Conservation (phyloP, 768 basidiomycete species). For the Leccinum variicolor region DNA sequence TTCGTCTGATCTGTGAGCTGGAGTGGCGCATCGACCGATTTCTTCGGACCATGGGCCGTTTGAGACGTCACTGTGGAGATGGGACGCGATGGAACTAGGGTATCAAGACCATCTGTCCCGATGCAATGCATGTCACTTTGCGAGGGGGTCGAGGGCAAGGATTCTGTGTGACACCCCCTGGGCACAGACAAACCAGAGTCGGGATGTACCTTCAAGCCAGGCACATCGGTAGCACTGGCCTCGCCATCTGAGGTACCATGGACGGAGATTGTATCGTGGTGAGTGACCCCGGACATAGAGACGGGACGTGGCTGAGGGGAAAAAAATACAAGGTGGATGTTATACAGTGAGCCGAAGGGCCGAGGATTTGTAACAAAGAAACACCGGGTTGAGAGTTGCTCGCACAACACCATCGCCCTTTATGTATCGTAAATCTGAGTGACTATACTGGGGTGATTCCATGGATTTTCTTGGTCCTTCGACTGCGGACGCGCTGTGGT, state of each 20-base stretch:
- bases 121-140: neutral
- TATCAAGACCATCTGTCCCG: slow-evolving; percentile 1
- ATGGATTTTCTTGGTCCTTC: neutral
- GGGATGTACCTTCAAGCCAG: neutral
- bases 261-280: neutral
- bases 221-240: neutral
- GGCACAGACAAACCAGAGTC: neutral
- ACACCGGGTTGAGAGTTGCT: neutral
- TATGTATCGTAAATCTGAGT: slow-evolving; percentile 5
- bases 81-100: slow-evolving; percentile 2
- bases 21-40: slow-evolving; percentile 1
- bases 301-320: neutral
- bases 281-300: slow-evolving; percentile 1
- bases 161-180: neutral
- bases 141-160: neutral
- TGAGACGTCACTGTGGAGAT: slow-evolving; percentile 2
- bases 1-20: slow-evolving; percentile 73
- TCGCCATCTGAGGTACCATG: neutral
- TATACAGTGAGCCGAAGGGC: slow-evolving; percentile 1
- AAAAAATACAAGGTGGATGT: slow-evolving; percentile 2
- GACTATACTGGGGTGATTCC: neutral
- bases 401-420: slow-evolving; percentile 1
- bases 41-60: neutral
- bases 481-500: slow-evolving; percentile 1
- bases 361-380: neutral